Conservation (phyloP, 2,329 filamentous ascomycete genomes). For the Ceratocystis albifundus region DNA sequence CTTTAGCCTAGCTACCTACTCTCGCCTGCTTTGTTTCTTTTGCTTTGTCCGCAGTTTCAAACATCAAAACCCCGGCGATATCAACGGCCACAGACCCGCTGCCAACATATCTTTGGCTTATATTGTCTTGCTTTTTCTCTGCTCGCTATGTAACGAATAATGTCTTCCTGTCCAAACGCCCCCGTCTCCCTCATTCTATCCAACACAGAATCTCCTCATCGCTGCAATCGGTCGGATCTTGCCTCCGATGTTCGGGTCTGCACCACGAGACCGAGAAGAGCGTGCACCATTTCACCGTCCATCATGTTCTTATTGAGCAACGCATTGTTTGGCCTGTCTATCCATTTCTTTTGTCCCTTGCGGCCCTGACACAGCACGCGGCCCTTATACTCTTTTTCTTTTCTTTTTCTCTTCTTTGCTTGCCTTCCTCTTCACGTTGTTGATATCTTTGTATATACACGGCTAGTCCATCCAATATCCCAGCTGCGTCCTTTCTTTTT, state of each 20-base stretch:
- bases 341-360: background rate
- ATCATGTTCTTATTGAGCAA: slow-evolving; percentile 11
- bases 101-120: too few relatives aligned
- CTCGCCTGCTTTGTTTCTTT: too few relatives aligned
- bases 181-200: too few relatives aligned
- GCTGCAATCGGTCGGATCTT: too few relatives aligned
- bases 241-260: background rate
- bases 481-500: background rate
- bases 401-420: background rate
- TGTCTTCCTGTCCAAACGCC: too few relatives aligned
- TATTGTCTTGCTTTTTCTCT: too few relatives aligned
- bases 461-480: background rate
- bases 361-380: background rate
- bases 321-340: background rate
- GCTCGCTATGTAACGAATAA: too few relatives aligned
- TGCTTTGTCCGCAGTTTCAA: too few relatives aligned
- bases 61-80: too few relatives aligned
- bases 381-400: background rate
- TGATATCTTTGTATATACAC: background rate
- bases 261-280: background rate
- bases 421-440: background rate
- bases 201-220: too few relatives aligned
- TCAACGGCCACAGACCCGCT: too few relatives aligned
- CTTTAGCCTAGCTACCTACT: background rate
- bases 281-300: background rate